A percentile compares a stretch with the other conserved stretches of the same genome.
phyloP scores from a whole-genome alignment of 768 basidiomycete genomes.

The Dioszegia hungarica region DNA sequence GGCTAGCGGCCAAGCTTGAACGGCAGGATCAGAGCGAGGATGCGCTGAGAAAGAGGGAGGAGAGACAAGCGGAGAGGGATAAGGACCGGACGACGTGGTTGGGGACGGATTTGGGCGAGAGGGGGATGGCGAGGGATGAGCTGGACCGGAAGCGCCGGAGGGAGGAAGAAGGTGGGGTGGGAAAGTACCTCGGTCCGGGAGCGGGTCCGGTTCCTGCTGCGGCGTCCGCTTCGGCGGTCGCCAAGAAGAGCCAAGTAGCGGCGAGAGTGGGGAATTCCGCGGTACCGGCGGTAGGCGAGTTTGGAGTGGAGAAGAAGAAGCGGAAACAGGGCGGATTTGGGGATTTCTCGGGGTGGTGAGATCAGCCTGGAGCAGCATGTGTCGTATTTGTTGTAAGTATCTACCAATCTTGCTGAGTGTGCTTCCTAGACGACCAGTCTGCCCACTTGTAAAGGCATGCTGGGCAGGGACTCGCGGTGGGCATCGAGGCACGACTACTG shows the following conservation, averaged over 20 bases:
- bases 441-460: too few species aligned
- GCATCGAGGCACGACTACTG: too few species aligned
- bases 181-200: slow-evolving; percentile 32
- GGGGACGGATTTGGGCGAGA: slow-evolving; percentile 42
- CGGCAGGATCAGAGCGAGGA: slow-evolving; percentile 57
- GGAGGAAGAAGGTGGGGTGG: slow-evolving; percentile 32
- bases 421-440: too few species aligned
- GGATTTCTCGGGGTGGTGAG: slow-evolving; percentile 52
- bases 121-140: slow-evolving; percentile 36
- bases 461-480: too few species aligned
- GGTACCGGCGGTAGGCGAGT: slow-evolving; percentile 44
- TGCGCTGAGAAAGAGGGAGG: slow-evolving; percentile 58
- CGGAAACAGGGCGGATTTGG: slow-evolving; percentile 83
- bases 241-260: slow-evolving; percentile 20
- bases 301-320: slow-evolving; percentile 58
- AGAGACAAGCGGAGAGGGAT: slow-evolving; percentile 46
- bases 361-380: not conserved
- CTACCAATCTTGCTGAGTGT: too few species aligned
- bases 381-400: slow-evolving; percentile 3
- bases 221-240: slow-evolving; percentile 30
- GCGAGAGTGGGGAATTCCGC: not conserved
- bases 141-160: slow-evolving; percentile 19
- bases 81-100: slow-evolving; percentile 52
- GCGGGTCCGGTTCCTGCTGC: not conserved
- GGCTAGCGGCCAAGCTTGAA: slow-evolving; percentile 54